These are phyloP conservation scores for Thermomyces lanuginosus DNA, from an alignment of 2,329 filamentous ascomycete genomes.

Conservation along the genomic window DNA sequence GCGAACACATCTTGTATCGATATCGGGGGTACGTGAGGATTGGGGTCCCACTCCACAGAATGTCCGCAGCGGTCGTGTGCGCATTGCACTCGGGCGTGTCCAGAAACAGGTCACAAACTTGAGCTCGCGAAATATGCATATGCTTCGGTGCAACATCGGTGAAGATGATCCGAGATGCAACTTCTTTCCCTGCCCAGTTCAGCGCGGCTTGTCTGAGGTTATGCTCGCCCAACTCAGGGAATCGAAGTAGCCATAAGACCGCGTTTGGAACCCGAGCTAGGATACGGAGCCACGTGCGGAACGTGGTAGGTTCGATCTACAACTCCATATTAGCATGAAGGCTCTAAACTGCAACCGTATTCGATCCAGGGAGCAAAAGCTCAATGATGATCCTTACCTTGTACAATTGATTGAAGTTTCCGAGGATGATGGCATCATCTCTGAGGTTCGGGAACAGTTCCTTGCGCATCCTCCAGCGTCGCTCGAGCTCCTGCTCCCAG, in stretches of 20 bases:
- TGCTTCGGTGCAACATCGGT: conserved; percentile 94
- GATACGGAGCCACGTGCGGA: conserved; percentile 89
- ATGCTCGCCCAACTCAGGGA: conserved; percentile 79
- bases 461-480: conserved; percentile 84
- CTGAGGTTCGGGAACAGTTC: conserved; percentile 70
- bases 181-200: conserved; percentile 68
- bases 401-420: conserved; percentile 97
- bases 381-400: conserved; percentile 47
- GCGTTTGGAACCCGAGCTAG: conserved; percentile 71
- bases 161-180: conserved; percentile 76
- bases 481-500: conserved; percentile 69
- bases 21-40: conserved; percentile 81
- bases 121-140: conserved; percentile 78
- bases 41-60: conserved; percentile 91
- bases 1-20: conserved; percentile 96
- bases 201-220: conserved; percentile 68
- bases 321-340: no score
- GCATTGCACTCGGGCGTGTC: conserved; percentile 98
- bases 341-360: no score
- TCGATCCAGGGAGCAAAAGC: conserved; percentile 1
- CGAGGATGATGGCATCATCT: conserved; percentile 77
- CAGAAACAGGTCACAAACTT: conserved; percentile 84
- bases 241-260: conserved; percentile 88
- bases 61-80: conserved; percentile 90
- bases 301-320: conserved; percentile 91